Conservation (phyloP, 2,329 filamentous ascomycete genomes). For the Aspergillus udagawae region DNA sequence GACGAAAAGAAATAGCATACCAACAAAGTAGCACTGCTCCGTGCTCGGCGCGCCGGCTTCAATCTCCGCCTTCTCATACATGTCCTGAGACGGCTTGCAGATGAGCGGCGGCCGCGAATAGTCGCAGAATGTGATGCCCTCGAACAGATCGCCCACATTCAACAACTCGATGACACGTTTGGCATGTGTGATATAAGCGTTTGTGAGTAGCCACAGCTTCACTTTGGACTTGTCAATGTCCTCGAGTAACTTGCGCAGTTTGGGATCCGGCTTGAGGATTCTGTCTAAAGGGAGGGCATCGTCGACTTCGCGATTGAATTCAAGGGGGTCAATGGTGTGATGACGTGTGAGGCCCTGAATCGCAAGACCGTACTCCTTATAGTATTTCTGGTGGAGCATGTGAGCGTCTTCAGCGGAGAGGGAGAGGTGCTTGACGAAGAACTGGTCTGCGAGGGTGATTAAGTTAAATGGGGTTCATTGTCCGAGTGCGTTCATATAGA, state of each 20-base stretch:
- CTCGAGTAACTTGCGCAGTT: slow-evolving; percentile 70
- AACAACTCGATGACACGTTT: slow-evolving; percentile 76
- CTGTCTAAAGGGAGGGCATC: slow-evolving; percentile 85
- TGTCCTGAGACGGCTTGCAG: slow-evolving; percentile 79
- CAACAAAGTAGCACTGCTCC: slow-evolving; percentile 86
- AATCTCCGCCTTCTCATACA: slow-evolving; percentile 84
- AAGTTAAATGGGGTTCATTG: background rate
- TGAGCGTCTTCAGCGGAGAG: slow-evolving; percentile 74
- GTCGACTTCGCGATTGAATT: slow-evolving; percentile 92
- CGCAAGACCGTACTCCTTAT: slow-evolving; percentile 92
- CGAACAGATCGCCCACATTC: slow-evolving; percentile 81
- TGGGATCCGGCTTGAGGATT: slow-evolving; percentile 73
- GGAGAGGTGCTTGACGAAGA: slow-evolving; percentile 66
- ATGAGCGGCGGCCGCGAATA: slow-evolving; percentile 70
- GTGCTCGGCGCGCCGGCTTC: slow-evolving; percentile 68
- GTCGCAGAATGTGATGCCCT: slow-evolving; percentile 93
- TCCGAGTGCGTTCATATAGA: slow-evolving; percentile 40
- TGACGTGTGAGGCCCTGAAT: slow-evolving; percentile 91
- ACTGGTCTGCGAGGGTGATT: slow-evolving; percentile 45
- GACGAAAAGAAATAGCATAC: slow-evolving; percentile 48
- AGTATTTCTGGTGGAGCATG: slow-evolving; percentile 85
- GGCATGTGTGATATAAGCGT: slow-evolving; percentile 88
- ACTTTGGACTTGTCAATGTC: slow-evolving; percentile 82
- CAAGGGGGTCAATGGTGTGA: slow-evolving; percentile 90
- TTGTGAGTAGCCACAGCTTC: slow-evolving; percentile 90